Evolutionary conservation across 2,329 filamentous ascomycete genomes (phyloP).

Genomic region (Colletotrichum shisoi): DNA sequence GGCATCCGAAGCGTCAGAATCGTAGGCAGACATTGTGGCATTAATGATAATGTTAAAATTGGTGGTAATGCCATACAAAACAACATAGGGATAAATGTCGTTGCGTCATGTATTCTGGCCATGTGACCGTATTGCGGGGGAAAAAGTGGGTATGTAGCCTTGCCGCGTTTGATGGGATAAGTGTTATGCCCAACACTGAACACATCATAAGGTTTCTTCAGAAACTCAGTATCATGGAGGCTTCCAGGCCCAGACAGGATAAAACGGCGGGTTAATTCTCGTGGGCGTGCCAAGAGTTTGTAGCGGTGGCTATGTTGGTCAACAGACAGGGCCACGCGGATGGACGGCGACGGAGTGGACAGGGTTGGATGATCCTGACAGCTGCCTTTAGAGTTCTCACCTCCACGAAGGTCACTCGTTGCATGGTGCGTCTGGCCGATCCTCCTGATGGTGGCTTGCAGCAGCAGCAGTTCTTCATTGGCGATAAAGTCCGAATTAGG

Average conservation of each 20-base stretch:
- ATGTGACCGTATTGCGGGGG: too few species aligned
- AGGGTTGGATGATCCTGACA: not conserved
- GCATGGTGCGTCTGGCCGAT: constrained; percentile 1
- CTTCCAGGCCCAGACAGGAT: not conserved
- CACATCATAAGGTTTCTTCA: too few species aligned
- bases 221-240: too few species aligned
- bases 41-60: too few species aligned
- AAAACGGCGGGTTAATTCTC: not conserved
- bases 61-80: too few species aligned
- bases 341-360: not conserved
- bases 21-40: too few species aligned
- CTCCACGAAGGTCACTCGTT: not conserved
- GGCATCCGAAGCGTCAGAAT: too few species aligned
- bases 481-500: not conserved
- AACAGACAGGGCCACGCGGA: constrained; percentile 13
- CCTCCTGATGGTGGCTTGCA: not conserved
- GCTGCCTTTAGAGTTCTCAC: constrained; percentile 9
- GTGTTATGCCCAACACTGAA: too few species aligned
- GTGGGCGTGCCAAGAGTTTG: not conserved
- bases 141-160: too few species aligned
- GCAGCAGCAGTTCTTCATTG: not conserved
- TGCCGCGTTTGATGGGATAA: too few species aligned
- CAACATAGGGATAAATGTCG: too few species aligned
- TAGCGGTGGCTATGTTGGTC: constrained; percentile 14
- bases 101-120: too few species aligned